A percentile compares a stretch with the other conserved stretches of the same genome.
These are phyloP conservation scores for Trichoderma asperellum DNA, from an alignment of 2,329 filamentous ascomycete genomes.

Conservation along the genomic window DNA sequence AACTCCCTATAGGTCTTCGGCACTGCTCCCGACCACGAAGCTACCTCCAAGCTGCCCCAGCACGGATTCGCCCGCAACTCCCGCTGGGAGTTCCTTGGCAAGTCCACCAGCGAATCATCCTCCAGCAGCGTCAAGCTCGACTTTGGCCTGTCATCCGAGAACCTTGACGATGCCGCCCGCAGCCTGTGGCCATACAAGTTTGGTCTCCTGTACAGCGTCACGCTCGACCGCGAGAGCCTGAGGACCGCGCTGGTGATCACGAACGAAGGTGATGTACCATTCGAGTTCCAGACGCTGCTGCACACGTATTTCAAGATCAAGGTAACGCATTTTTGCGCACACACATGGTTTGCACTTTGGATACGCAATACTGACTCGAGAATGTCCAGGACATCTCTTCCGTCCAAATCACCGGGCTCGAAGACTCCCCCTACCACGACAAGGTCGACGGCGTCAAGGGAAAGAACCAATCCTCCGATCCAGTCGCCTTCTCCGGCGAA, in stretches of 20 bases:
- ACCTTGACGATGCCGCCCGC: constrained; percentile 69
- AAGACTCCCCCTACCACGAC: constrained; percentile 77
- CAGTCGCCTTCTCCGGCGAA: constrained; percentile 74
- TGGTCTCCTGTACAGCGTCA: constrained; percentile 90
- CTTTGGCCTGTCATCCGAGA: constrained; percentile 81
- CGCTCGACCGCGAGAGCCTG: constrained; percentile 73
- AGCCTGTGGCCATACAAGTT: constrained; percentile 86
- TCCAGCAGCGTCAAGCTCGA: constrained; percentile 83
- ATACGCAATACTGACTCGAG: neutral
- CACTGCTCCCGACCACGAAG: constrained; percentile 72
- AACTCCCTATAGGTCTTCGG: constrained; percentile 72
- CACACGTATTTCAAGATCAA: constrained; percentile 87
- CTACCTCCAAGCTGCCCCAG: constrained; percentile 81
- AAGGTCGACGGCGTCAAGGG: constrained; percentile 72
- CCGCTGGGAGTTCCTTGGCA: constrained; percentile 92
- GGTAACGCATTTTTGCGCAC: constrained; percentile 58
- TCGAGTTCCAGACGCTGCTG: constrained; percentile 89
- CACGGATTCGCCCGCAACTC: constrained; percentile 93
- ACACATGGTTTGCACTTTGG: neutral
- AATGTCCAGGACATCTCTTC: constrained; percentile 75
- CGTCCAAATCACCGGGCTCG: constrained; percentile 74
- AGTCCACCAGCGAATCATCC: constrained; percentile 61
- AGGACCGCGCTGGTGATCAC: constrained; percentile 83
- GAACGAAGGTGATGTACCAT: constrained; percentile 80
- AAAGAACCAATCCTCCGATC: constrained; percentile 66